phyloP scores from a whole-genome alignment of 1,284 basidiomycete species.

The Cryptococcus wingfieldii region DNA sequence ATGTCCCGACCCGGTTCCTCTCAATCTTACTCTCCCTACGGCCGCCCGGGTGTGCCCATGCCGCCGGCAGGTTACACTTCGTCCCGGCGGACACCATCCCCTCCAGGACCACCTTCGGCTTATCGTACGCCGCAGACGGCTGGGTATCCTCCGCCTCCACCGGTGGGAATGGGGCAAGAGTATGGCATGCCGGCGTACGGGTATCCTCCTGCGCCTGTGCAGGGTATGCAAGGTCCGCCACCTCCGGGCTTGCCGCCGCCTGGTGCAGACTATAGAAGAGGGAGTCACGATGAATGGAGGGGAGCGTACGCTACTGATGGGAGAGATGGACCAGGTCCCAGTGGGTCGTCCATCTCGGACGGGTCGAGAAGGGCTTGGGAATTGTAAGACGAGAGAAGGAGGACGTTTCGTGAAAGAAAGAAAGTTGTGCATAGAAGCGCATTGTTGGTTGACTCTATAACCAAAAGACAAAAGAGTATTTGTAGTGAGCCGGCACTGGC shows the following conservation, averaged over 20 bases:
- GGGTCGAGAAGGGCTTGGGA: conserved; percentile 11
- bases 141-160: conserved; percentile 3
- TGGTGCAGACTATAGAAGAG: conserved; percentile 5
- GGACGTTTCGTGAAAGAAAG: background rate
- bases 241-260: background rate
- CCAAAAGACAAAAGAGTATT: too few species aligned
- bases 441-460: too few species aligned
- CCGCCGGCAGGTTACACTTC: background rate
- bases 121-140: conserved; percentile 13
- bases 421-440: background rate
- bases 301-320: background rate
- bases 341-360: conserved; percentile 1
- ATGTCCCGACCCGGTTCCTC: conserved; percentile 2
- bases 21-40: conserved; percentile 5
- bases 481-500: too few species aligned
- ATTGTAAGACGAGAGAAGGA: background rate
- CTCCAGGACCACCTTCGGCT: background rate
- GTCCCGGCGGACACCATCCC: background rate
- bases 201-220: conserved; percentile 6
- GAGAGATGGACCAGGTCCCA: background rate
- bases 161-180: background rate
- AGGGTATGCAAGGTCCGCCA: background rate
- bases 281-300: conserved; percentile 12
- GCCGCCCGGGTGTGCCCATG: conserved; percentile 1
- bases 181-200: conserved; percentile 6